Base-by-base conservation (phyloP, 2,329 filamentous ascomycete species). In the Sordariomycetes sp. region DNA sequence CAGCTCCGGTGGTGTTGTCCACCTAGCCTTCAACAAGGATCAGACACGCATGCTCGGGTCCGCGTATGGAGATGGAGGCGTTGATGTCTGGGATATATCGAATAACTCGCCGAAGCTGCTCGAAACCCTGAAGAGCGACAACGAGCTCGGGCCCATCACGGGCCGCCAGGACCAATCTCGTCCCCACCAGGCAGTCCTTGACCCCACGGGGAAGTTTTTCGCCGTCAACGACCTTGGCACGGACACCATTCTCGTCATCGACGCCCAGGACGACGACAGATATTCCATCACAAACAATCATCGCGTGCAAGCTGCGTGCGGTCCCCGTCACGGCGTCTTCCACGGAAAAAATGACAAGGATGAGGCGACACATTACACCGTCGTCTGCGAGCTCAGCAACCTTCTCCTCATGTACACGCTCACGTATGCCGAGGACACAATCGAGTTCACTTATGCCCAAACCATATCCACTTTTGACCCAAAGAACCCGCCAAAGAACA, bases 201-300 rank as follows among this genome's bases (percentile, higher is more conserved):
- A 59, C 34, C 54, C 59, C n/a, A 52, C 48, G 13, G 48, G 53
- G 32, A 71, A 72, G 53, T 80, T 69, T 68, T 76, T 77, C 62
- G 68, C 72, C 57, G 68, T 77, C 57, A 73, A 72, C 59, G 74
- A 80, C 61, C 72, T 80, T 12, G 77, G 76, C 59, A 73, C 71
- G 35, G 75, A 80, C 66, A 64, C 66, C n/a, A 62, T 80, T 36
- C 61, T 76, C 39, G 62, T 79, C 57, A 65, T 79, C 39, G 74
- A 78, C 67, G 66, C 70, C 57, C 62, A 68, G 60, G 66, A 70
- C 59, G 72, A 75, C 56, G 72, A 75, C 56, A 63, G 65, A 17
- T 78, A 67, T 62, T 64, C 66, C 7, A 62, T 77, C 50, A 65
- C 65, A 36, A 69, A 65, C 62, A 65, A 62, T 50, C 63, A 71